Conservation (phyloP, 495 filamentous ascomycete genomes). For the Penicillium cinerascens region DNA sequence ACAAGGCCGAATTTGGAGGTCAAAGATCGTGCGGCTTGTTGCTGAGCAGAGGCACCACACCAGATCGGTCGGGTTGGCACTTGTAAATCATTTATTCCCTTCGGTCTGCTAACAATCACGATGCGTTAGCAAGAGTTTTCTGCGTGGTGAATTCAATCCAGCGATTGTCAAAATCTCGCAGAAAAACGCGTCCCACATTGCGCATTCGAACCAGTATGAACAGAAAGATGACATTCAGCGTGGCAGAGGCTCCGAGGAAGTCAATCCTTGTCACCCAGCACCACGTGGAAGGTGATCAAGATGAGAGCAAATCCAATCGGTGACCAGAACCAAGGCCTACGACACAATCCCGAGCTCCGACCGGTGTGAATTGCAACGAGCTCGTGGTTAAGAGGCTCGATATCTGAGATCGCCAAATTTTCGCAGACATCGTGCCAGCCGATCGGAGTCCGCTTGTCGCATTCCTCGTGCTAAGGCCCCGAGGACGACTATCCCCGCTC, state of each 20-base stretch:
- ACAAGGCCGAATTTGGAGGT: constrained; percentile 15
- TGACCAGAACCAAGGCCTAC: neutral
- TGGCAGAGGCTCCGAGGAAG: neutral
- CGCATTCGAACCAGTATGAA: neutral
- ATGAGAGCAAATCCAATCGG: neutral
- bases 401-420: neutral
- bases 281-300: neutral
- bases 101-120: constrained; percentile 6
- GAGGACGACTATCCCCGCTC: constrained; percentile 10
- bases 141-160: neutral
- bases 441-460: constrained; percentile 13
- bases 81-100: constrained; percentile 32
- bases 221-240: neutral
- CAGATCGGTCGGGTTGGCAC: constrained; percentile 20
- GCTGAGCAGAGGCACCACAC: constrained; percentile 25
- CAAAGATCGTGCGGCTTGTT: constrained; percentile 24
- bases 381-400: neutral
- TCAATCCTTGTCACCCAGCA: neutral
- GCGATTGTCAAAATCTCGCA: neutral
- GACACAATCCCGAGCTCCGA: neutral
- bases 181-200: neutral
- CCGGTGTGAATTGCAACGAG: neutral
- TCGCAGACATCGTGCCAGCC: neutral
- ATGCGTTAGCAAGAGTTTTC: constrained; percentile 14
- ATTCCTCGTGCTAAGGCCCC: constrained; percentile 12